Evolutionary conservation across 2,329 filamentous ascomycete genomes (phyloP), one percentile per base, ranked within the genome.

Genomic region (Aureobasidium sp.): DNA sequence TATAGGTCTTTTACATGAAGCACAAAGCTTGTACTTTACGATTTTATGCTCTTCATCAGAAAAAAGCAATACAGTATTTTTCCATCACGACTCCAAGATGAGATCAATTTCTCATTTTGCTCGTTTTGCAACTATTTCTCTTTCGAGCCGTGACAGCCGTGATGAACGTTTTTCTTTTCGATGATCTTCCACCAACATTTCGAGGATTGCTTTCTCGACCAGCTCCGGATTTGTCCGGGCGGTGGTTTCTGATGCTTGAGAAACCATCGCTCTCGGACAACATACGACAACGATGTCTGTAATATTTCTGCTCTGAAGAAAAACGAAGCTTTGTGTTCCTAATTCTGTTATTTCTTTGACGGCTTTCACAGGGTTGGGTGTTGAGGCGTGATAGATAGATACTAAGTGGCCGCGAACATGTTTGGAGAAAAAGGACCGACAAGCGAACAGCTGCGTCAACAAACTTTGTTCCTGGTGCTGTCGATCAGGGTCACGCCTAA

Each of bases 111-210:
- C 4, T 14, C 42, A 34, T 34, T 24, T 47, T 7, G 14, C 19
- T 24, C n/a, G 22, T 38, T n/a, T 38, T 10, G 16, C 14, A 19
- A 10, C 29, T 49, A 1, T 24, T 34, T 35, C 16, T 38, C n/a
- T 38, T 7, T 38, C 12, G 2, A 49, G 24, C 34, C 45, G 45
- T 49, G 45, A 49, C 34, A 49, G 25, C 45, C 45, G 45, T 49
- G 45, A 49, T 49, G 34, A 19, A 27, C n/a, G 19, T 49, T 38
- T 6, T 39, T 7, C 14, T 14, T 30, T 30, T 14, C 14, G 19
- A 39, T 39, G 7, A 21, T 22, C n/a, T n/a, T n/a, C n/a, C n/a
- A n/a, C n/a, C n/a, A n/a, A n/a, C n/a, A n/a, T n/a, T n/a, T n/a
- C n/a, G n/a, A n/a, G n/a, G n/a, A n/a, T n/a, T n/a, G n/a, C n/a